Conservation (phyloP, 1,284 basidiomycete genomes). For the Ganoderma boninense region DNA sequence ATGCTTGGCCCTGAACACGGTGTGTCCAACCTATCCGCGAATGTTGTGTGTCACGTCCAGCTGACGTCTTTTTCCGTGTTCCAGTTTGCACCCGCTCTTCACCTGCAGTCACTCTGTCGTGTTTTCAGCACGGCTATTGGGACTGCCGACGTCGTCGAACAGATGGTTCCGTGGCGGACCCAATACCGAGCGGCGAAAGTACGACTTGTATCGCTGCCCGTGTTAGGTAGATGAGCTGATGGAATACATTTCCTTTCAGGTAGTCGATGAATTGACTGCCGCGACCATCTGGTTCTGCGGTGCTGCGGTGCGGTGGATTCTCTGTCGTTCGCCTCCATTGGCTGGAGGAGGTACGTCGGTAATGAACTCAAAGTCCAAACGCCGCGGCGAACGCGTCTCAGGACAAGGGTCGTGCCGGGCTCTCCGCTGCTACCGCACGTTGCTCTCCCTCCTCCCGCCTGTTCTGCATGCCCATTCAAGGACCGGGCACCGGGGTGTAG, state of each 20-base stretch:
- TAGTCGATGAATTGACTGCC: conserved; percentile 7
- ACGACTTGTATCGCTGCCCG: conserved; percentile 14
- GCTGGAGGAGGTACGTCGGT: conserved; percentile 21
- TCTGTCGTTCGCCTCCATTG: conserved; percentile 14
- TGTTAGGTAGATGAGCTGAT: conserved; percentile 9
- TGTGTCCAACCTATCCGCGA: not conserved
- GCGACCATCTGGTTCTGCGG: conserved; percentile 10
- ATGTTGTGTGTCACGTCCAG: not conserved
- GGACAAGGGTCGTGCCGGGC: not conserved
- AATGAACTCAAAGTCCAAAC: conserved; percentile 18
- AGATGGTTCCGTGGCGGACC: conserved; percentile 14
- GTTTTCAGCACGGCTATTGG: conserved; percentile 10
- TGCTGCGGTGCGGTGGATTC: conserved; percentile 15
- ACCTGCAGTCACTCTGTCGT: not conserved
- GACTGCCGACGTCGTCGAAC: conserved; percentile 9
- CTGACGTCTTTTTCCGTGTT: not conserved
- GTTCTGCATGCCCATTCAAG: too few species aligned
- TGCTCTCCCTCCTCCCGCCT: not conserved
- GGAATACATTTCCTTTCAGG: conserved; percentile 13
- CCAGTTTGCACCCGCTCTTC: conserved; percentile 4
- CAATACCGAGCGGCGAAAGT: conserved; percentile 12
- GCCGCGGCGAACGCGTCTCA: conserved; percentile 17
- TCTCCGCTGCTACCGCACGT: not conserved
- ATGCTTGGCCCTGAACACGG: not conserved
- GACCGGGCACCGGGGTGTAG: not conserved